Conservation (phyloP, 2,329 filamentous ascomycete genomes). For the Elsinoe arachidis region DNA sequence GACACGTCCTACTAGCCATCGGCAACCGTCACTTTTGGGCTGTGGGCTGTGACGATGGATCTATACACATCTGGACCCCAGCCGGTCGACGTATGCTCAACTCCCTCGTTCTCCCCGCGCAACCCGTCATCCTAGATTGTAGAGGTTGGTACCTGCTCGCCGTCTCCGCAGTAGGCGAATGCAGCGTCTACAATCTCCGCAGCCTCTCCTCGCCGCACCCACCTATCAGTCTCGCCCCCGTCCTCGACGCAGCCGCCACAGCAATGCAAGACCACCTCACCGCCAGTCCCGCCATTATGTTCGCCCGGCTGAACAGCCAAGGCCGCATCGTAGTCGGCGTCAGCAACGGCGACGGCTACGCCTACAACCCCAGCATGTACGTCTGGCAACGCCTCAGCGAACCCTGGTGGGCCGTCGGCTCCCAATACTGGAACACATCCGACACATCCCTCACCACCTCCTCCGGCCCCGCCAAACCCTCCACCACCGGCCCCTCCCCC, state of each 20-base stretch:
- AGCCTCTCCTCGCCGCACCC: slow-evolving; percentile 78
- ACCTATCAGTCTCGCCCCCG: slow-evolving; percentile 77
- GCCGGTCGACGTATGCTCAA: slow-evolving; percentile 80
- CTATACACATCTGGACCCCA: slow-evolving; percentile 83
- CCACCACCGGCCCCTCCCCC: slow-evolving; percentile 30
- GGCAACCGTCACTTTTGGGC: slow-evolving; percentile 89
- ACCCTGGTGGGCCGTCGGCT: slow-evolving; percentile 95
- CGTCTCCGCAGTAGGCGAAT: slow-evolving; percentile 79
- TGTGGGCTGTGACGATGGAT: slow-evolving; percentile 86
- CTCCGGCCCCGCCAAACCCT: slow-evolving; percentile 31
- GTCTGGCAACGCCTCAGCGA: slow-evolving; percentile 95
- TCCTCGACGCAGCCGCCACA: slow-evolving; percentile 77
- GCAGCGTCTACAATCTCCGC: slow-evolving; percentile 87
- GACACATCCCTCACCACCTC: slow-evolving; percentile 80
- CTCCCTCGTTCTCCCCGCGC: slow-evolving; percentile 77
- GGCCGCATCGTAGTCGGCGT: slow-evolving; percentile 83
- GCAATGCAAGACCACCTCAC: slow-evolving; percentile 72
- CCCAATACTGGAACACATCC: slow-evolving; percentile 98
- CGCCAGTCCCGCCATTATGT: slow-evolving; percentile 74
- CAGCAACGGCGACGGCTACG: slow-evolving; percentile 89
- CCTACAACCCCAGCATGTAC: slow-evolving; percentile 77
- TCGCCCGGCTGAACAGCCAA: slow-evolving; percentile 79
- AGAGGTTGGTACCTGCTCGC: slow-evolving; percentile 83
- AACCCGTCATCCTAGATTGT: slow-evolving; percentile 88
- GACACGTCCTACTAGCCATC: slow-evolving; percentile 78